A percentile compares a stretch with the other conserved stretches of the same genome.
phyloP scores from a whole-genome alignment of 148 eudicot genomes.

The Fagopyrum tataricum region DNA sequence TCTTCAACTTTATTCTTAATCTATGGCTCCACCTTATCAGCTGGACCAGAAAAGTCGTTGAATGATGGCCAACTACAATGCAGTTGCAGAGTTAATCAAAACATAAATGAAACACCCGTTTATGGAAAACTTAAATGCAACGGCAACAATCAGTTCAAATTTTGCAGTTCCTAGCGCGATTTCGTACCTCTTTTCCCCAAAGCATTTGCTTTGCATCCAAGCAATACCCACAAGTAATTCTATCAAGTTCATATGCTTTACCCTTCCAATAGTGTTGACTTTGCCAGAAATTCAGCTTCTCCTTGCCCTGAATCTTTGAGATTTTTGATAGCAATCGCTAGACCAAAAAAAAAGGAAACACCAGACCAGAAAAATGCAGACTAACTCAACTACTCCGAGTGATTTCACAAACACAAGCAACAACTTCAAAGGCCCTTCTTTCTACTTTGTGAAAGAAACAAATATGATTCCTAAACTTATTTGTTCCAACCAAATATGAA shows the following conservation, averaged over 20 bases:
- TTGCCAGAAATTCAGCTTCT: neutral
- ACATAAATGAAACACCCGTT: no score
- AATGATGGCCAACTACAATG: no score
- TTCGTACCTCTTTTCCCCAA: constrained; percentile 18
- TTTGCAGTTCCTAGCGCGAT: constrained; percentile 24
- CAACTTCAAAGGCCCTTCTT: neutral
- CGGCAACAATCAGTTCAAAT: constrained; percentile 5
- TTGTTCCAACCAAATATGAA: no score
- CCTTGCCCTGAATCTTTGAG: neutral
- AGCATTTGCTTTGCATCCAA: constrained; percentile 2
- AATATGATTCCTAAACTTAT: no score
- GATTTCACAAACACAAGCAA: neutral
- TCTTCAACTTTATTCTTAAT: no score
- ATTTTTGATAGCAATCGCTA: neutral
- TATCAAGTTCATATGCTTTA: constrained; percentile 11
- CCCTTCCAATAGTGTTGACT: constrained; percentile 1
- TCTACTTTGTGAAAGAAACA: neutral
- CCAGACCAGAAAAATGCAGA: neutral
- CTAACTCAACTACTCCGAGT: neutral
- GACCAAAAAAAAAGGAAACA: neutral
- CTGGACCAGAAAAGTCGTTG: no score
- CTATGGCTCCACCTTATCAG: no score
- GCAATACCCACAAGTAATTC: constrained; percentile 8
- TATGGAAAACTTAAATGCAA: no score
- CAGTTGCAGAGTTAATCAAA: no score